A percentile compares a stretch with the other conserved stretches of the same genome.
Conservation (phyloP, 371 early-diverging fungal species). For the Mortierella sp. region DNA sequence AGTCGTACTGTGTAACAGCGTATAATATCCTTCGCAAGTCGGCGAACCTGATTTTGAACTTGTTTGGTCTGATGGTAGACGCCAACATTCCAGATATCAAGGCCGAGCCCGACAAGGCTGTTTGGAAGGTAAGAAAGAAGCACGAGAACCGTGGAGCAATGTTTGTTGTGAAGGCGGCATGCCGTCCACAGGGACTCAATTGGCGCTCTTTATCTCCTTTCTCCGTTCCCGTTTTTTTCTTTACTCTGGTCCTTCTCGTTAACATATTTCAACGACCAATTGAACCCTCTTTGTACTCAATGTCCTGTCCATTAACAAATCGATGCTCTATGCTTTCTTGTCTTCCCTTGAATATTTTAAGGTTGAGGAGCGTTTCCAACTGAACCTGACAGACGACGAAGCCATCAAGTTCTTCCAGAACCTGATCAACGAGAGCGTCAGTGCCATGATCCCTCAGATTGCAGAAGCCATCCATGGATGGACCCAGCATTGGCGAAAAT, state of each 20-base stretch:
- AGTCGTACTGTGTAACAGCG: slow-evolving; percentile 92
- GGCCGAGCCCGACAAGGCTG: slow-evolving; percentile 96
- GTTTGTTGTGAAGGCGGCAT: neutral
- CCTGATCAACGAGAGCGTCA: slow-evolving; percentile 93
- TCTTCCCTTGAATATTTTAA: slow-evolving; percentile 27
- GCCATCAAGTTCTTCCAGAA: slow-evolving; percentile 94
- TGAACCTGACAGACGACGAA: slow-evolving; percentile 94
- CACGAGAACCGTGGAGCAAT: neutral
- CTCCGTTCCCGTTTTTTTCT: neutral
- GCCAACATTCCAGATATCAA: slow-evolving; percentile 96
- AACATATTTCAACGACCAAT: neutral
- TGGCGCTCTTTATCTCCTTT: neutral
- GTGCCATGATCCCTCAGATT: slow-evolving; percentile 97
- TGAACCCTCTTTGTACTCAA: neutral
- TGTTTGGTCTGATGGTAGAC: slow-evolving; percentile 96
- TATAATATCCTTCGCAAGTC: slow-evolving; percentile 93
- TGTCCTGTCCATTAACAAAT: neutral
- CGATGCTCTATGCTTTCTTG: neutral
- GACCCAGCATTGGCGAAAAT: slow-evolving; percentile 91
- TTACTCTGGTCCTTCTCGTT: neutral
- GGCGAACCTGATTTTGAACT: slow-evolving; percentile 93
- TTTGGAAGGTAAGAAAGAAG: slow-evolving; percentile 79
- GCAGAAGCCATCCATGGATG: slow-evolving; percentile 97
- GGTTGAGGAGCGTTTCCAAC: slow-evolving; percentile 95
- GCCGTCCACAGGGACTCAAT: neutral